Percentiles rank a stretch among this genome's conserved stretches.
These are phyloP conservation scores for Leucocoprinus birnbaumii DNA, from an alignment of 768 basidiomycete species.

Conservation along the genomic window DNA sequence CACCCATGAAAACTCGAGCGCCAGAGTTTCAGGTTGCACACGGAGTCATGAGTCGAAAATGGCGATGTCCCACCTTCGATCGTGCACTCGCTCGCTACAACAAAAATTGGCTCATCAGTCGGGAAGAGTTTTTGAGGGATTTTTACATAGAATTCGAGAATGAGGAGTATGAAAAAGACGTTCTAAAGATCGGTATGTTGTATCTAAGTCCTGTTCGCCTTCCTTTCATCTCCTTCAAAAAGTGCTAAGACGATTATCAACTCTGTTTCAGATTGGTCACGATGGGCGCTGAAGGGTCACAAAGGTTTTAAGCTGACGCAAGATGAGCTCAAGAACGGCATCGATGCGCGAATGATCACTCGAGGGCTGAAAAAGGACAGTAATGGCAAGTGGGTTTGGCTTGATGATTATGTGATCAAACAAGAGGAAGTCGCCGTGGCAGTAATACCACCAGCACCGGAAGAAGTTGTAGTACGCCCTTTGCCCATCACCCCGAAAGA, in stretches of 20 bases:
- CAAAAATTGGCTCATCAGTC: slow-evolving; percentile 38
- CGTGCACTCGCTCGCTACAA: slow-evolving; percentile 39
- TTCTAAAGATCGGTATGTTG: slow-evolving; percentile 34
- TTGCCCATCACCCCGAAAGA: too few relatives aligned
- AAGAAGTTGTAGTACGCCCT: too few relatives aligned
- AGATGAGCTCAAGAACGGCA: slow-evolving; percentile 30
- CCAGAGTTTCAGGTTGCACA: slow-evolving; percentile 2
- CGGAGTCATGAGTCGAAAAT: slow-evolving; percentile 17
- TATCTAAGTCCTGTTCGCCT: not conserved
- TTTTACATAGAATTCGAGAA: slow-evolving; percentile 40
- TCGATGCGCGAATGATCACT: slow-evolving; percentile 28
- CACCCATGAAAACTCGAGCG: slow-evolving; percentile 2
- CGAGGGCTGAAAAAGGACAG: slow-evolving; percentile 21
- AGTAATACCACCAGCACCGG: not conserved
- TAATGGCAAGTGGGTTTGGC: slow-evolving; percentile 20
- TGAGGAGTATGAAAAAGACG: slow-evolving; percentile 37
- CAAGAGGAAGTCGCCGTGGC: slow-evolving; percentile 9
- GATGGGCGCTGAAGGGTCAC: slow-evolving; percentile 36
- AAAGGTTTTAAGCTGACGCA: slow-evolving; percentile 38
- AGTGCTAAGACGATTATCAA: not conserved
- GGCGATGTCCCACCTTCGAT: slow-evolving; percentile 41
- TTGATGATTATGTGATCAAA: slow-evolving; percentile 8
- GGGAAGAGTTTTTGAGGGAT: slow-evolving; percentile 32
- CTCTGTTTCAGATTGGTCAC: slow-evolving; percentile 30
- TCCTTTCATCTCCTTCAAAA: not conserved